phyloP scores from a whole-genome alignment of 371 early-diverging fungal species.

The Mortierella sp. region DNA sequence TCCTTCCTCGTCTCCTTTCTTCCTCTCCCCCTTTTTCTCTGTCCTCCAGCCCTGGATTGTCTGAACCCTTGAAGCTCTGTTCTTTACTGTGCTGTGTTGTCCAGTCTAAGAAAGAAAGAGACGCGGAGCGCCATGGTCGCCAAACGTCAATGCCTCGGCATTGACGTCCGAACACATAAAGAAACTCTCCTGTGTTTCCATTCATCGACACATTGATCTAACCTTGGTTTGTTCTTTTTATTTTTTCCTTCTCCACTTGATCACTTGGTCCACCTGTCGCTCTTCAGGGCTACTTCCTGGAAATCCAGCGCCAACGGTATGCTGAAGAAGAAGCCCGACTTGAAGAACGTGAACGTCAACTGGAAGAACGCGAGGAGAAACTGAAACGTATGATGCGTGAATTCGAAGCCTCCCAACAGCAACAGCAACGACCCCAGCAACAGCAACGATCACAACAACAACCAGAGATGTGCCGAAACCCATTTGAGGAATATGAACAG shows the following conservation, averaged over 20 bases:
- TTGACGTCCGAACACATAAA: too few relatives aligned
- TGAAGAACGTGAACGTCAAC: constrained; percentile 21
- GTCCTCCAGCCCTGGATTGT: neutral
- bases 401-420: constrained; percentile 21
- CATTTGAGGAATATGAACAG: neutral
- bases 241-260: too few relatives aligned
- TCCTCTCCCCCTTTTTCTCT: neutral
- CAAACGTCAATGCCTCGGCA: too few relatives aligned
- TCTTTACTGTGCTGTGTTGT: too few relatives aligned
- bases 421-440: constrained; percentile 9
- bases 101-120: too few relatives aligned
- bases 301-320: constrained; percentile 22
- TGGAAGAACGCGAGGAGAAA: constrained; percentile 36
- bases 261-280: too few relatives aligned
- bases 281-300: constrained; percentile 7
- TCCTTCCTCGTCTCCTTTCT: too few relatives aligned
- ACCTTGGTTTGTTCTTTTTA: too few relatives aligned
- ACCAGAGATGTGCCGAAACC: neutral
- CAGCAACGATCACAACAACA: constrained; percentile 9
- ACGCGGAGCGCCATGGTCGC: too few relatives aligned
- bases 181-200: too few relatives aligned
- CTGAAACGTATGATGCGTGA: constrained; percentile 20
- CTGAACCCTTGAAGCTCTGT: too few relatives aligned
- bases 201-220: too few relatives aligned
- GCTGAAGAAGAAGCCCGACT: constrained; percentile 31